These are phyloP conservation scores for Gardenia jasminoides DNA, from an alignment of 257 asterid species.

Conservation along the genomic window DNA sequence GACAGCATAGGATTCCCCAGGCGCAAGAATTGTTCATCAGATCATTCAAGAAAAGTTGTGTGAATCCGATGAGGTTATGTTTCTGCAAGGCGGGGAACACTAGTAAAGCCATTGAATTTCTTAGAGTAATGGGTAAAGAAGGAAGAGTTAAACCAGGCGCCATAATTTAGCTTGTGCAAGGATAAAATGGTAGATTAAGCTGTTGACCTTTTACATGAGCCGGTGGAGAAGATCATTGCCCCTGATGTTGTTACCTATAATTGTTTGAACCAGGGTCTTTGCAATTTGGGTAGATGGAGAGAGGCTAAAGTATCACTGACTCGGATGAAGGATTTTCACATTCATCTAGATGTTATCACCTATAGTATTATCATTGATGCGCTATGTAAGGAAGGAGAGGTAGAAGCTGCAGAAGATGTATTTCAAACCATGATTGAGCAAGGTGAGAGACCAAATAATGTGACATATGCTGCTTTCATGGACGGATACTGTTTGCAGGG, in stretches of 20 bases:
- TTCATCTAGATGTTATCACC: neutral
- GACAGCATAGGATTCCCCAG: slow-evolving; percentile 21
- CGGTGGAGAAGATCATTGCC: slow-evolving; percentile 17
- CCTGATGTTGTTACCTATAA: slow-evolving; percentile 18
- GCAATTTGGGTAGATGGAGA: neutral
- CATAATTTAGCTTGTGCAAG: slow-evolving; percentile 19
- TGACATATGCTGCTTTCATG: slow-evolving; percentile 19
- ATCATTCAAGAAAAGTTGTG: slow-evolving; percentile 23
- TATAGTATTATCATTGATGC: neutral
- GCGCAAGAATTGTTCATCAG: slow-evolving; percentile 28
- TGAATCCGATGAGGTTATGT: slow-evolving; percentile 8
- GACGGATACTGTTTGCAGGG: slow-evolving; percentile 30
- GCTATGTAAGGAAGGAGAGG: neutral
- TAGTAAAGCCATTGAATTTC: slow-evolving; percentile 19
- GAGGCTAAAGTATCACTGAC: neutral
- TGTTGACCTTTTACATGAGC: slow-evolving; percentile 15
- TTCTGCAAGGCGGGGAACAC: slow-evolving; percentile 36
- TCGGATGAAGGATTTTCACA: neutral
- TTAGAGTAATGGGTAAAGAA: slow-evolving; percentile 1
- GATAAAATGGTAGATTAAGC: slow-evolving; percentile 24
- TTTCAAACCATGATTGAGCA: slow-evolving; percentile 11
- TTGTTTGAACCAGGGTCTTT: slow-evolving; percentile 16
- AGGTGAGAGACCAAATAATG: slow-evolving; percentile 8
- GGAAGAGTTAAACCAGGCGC: slow-evolving; percentile 15
- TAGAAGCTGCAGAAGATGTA: slow-evolving; percentile 24